Base-by-base conservation (phyloP, 1,139 yeast species). In the Diutina ranongensis region DNA sequence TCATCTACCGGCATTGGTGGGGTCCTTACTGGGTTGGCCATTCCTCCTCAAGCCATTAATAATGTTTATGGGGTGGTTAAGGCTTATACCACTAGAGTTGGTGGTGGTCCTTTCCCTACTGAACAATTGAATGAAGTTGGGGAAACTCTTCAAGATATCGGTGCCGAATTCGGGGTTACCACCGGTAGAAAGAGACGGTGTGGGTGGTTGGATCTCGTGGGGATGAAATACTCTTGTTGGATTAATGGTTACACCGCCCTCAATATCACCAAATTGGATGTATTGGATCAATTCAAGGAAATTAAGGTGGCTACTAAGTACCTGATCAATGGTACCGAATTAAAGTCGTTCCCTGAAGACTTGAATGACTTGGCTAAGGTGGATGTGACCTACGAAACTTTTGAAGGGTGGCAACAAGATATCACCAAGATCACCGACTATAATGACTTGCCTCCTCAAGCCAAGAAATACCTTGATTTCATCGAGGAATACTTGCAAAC, bases 171-270 rank as follows among this genome's bases (percentile, higher is more conserved):
- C 60, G 99, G 99, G 65, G 99, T 92, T 54, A 92, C 99, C 55
- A 92, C 99, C 40, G 98, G 99, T 54, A 84, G 99, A 72, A 89
- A 89, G 77, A 85, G 99, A 73, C 83, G 99, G 70, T 94, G 98
- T 65, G 99, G 99, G 47, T 92, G 99, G 99, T 79, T 92, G 59
- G 99, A 92, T 66, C 74, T 94, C 57, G 98, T 92, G 32, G 96
- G 94, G 36, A 72, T 92, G 65, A 85, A 83, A 64, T 92, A 92
- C 68, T 88, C 97, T 42, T 79, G 86, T 50, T 65, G 80, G 61
- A 87, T 92, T 65, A 92, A 92, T 61, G 98, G 98, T 47, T 92
- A 89, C 74, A 92, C 98, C 36, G 76, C 85, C 48, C 76, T 92
- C 62, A 92, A 92, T 73, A 82, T 94, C 62, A 92, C 80, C 57